Percentiles rank a stretch among this genome's conserved stretches.
Evolutionary conservation across 192 early-diverging fungal genomes (phyloP).

Genomic region (Coemansia sp.): DNA sequence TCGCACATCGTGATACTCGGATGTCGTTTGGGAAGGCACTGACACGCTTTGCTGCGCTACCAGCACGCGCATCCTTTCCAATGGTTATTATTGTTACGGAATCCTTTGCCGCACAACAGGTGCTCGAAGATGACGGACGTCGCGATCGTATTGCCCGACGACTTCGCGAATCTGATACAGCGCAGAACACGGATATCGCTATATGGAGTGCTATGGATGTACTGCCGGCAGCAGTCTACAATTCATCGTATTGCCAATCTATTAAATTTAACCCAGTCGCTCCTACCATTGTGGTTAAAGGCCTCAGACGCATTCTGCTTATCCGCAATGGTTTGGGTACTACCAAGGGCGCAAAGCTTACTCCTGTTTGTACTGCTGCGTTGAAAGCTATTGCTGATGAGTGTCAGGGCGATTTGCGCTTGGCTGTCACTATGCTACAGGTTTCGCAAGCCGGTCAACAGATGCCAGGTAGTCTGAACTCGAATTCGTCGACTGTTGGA

Average conservation of each 20-base stretch:
- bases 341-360: conserved; percentile 4
- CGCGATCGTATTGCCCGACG: conserved; percentile 1
- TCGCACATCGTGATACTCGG: conserved; percentile 51
- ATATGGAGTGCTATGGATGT: conserved; percentile 38
- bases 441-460: conserved; percentile 8
- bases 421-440: conserved; percentile 61
- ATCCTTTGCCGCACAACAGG: conserved; percentile 27
- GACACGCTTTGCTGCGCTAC: conserved; percentile 34
- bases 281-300: conserved; percentile 62
- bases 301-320: conserved; percentile 51
- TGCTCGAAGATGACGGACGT: conserved; percentile 22
- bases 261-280: conserved; percentile 63
- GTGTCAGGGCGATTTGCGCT: conserved; percentile 60
- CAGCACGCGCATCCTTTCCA: conserved; percentile 32
- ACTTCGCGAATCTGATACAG: conserved; percentile 10
- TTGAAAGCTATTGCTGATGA: conserved; percentile 50
- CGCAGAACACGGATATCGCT: conserved; percentile 10
- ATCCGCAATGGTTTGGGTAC: conserved; percentile 8
- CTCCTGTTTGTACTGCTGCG: conserved; percentile 5
- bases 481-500: background rate
- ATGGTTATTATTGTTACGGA: conserved; percentile 50
- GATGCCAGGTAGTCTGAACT: background rate
- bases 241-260: conserved; percentile 31
- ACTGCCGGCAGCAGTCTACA: conserved; percentile 24
- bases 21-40: conserved; percentile 56